These are phyloP conservation scores for Hypoxylon crocopeplum DNA, from an alignment of 495 filamentous ascomycete species.

Conservation along the genomic window DNA sequence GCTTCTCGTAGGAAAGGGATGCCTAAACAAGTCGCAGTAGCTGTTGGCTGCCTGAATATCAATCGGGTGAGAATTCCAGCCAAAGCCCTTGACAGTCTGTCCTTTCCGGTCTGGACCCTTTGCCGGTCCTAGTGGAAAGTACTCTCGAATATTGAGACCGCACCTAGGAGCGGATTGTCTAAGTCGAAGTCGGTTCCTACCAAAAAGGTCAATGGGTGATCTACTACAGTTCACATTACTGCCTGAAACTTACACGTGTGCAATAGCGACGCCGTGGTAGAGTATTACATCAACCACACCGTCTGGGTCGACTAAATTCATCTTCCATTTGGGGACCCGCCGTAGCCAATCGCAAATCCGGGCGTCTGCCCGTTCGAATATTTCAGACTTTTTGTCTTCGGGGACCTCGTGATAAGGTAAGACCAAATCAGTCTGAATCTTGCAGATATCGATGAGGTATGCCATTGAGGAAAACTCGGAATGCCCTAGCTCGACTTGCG, in stretches of 20 bases:
- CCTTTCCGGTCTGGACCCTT: constrained; percentile 47
- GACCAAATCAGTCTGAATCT: constrained; percentile 68
- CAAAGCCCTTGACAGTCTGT: constrained; percentile 49
- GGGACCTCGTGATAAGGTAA: constrained; percentile 41
- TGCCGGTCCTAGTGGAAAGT: constrained; percentile 56
- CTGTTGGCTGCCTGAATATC: constrained; percentile 70
- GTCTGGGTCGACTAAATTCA: constrained; percentile 66
- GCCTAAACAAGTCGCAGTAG: constrained; percentile 66
- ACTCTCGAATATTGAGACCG: constrained; percentile 58
- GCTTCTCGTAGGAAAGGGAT: constrained; percentile 65
- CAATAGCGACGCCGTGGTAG: constrained; percentile 65
- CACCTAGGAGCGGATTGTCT: constrained; percentile 50
- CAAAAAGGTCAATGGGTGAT: constrained; percentile 40
- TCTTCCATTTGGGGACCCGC: constrained; percentile 70
- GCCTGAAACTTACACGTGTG: constrained; percentile 36
- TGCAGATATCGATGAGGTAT: constrained; percentile 61
- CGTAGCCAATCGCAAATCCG: constrained; percentile 72
- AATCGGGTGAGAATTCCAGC: constrained; percentile 44
- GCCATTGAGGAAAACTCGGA: constrained; percentile 66
- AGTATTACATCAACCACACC: constrained; percentile 72
- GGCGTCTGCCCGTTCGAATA: constrained; percentile 65
- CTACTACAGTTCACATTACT: constrained; percentile 56
- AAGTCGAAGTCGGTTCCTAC: constrained; percentile 29
- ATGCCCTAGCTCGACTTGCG: constrained; percentile 57
- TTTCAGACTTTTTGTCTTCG: constrained; percentile 31